Evolutionary conservation across 2,329 filamentous ascomycete genomes (phyloP).

Genomic region (Juglanconis oblonga): DNA sequence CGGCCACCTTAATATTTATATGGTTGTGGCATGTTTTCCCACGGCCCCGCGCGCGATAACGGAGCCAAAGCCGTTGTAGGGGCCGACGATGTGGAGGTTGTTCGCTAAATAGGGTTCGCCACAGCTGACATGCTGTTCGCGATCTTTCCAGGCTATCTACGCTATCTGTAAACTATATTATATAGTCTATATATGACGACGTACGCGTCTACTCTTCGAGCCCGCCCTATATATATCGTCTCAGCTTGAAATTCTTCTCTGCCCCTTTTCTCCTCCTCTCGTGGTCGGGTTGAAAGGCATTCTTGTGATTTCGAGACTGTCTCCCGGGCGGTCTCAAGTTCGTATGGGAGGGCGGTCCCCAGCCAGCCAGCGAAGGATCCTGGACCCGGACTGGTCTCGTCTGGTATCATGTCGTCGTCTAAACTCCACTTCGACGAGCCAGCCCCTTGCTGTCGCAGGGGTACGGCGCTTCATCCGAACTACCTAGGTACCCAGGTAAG

Average conservation of each 20-base stretch:
- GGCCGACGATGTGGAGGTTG: not conserved
- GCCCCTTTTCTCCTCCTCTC: not conserved
- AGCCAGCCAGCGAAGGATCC: not conserved
- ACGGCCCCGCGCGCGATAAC: constrained; percentile 7
- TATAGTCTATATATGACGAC: not conserved
- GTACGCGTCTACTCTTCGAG: too few relatives aligned
- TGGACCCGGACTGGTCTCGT: not conserved
- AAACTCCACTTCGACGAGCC: not conserved
- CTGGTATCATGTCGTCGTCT: not conserved
- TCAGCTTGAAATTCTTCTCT: not conserved
- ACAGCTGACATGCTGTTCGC: not conserved
- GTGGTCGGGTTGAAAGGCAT: not conserved
- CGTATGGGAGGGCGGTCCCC: not conserved
- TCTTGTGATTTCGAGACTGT: not conserved
- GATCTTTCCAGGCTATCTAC: not conserved
- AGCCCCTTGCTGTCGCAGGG: not conserved
- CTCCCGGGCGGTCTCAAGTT: not conserved
- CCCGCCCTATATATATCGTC: not conserved
- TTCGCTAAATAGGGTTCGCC: not conserved
- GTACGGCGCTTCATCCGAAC: not conserved
- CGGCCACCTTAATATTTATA: not conserved
- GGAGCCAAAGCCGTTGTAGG: not conserved
- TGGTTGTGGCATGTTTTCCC: not conserved
- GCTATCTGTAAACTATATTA: not conserved
- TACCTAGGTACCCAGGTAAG: not conserved